Evolutionary conservation across 2,329 filamentous ascomycete genomes (phyloP), one percentile per base, ranked within the genome.

Genomic region (Epichloe hybrida): DNA sequence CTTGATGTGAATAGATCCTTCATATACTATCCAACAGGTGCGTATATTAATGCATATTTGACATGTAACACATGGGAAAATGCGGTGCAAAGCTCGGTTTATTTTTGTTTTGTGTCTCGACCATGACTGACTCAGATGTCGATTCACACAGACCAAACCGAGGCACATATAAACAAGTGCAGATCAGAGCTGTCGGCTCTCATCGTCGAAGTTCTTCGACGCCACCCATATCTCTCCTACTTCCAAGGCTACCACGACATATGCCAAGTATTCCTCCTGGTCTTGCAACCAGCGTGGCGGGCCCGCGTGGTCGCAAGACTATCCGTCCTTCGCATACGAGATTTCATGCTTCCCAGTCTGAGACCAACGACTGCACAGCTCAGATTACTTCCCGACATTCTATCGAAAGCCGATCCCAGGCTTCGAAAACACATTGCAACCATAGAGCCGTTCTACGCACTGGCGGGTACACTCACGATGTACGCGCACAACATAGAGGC

Each of bases 211-310:
- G 81, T 94, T 13, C 77, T 98, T 44, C 84, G 94, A 49, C 79
- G 79, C 36, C 77, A 94, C 60, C 88, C 90, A 15, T 83, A 84
- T 64, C 79, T 98, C 37, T 88, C 83, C 72, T 98, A 98, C 70
- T 98, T 98, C 67, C 93, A 98, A 71, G 93, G 93, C 64, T 98
- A 94, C 66, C 93, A 98, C 68, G 93, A 98, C 70, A 97, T 98
- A 61, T 93, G 88, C 59, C 94, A 98, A 69, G 93, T 98, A 23
- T 77, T 98, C 53, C 78, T 97, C 40, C 77, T 98, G 13, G 90
- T 96, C 11, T 75, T 98, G 4, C 83, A 84, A 0, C 70, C 79
- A 9, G 62, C 73, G 21, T 64, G 73, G 50, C 83, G 86, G 15
- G 72, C 76, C 17, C 66, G 73, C 6, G 80, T 84, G 15, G 80